Conservation (phyloP, 75 land plant genomes). For the Isoetes taiwanensis region DNA sequence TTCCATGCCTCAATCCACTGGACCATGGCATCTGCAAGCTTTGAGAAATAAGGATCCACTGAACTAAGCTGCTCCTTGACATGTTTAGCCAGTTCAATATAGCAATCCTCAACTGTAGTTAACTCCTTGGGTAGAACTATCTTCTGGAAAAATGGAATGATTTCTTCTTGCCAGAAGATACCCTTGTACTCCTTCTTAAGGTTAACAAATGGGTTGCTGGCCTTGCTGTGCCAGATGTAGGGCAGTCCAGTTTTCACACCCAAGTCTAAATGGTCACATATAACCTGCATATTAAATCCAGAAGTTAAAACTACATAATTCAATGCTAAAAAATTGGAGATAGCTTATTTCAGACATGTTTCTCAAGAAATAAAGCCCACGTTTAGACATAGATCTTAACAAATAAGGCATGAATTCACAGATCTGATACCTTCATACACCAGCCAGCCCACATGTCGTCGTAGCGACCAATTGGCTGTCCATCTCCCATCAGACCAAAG, state of each 20-base stretch:
- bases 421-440: conserved; percentile 51
- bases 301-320: background rate
- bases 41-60: conserved; percentile 60
- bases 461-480: conserved; percentile 85
- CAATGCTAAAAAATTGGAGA: background rate
- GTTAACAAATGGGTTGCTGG: conserved; percentile 78
- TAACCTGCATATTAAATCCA: conserved; percentile 30
- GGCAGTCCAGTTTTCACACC: conserved; percentile 81
- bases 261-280: conserved; percentile 55
- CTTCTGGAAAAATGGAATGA: conserved; percentile 65
- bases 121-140: conserved; percentile 44
- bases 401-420: background rate
- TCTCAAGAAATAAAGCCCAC: background rate
- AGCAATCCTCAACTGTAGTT: conserved; percentile 70
- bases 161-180: conserved; percentile 75
- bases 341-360: background rate
- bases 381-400: background rate
- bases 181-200: conserved; percentile 76
- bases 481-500: conserved; percentile 89
- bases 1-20: conserved; percentile 91
- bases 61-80: conserved; percentile 45
- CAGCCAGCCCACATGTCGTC: conserved; percentile 97
- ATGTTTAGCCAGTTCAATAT: conserved; percentile 54
- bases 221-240: conserved; percentile 75
- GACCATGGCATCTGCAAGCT: conserved; percentile 80